These are phyloP conservation scores for Euptelea pleiosperma DNA, from an alignment of 164 flowering plant genomes.

Conservation along the genomic window DNA sequence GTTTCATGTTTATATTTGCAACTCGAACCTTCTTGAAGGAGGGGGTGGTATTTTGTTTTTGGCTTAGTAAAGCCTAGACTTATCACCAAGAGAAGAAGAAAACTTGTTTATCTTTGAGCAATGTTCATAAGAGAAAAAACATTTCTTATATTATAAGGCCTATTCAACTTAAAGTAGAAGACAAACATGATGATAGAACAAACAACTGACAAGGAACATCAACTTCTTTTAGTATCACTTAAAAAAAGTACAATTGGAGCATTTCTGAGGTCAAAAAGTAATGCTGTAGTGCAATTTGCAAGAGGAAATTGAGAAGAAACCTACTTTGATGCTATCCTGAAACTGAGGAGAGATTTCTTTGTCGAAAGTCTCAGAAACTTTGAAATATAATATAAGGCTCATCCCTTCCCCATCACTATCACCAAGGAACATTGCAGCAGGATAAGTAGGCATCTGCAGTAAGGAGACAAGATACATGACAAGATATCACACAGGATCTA, in stretches of 20 bases:
- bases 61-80: background rate
- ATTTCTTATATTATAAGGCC: background rate
- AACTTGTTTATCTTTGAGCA: background rate
- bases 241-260: background rate
- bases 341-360: slow-evolving; percentile 54
- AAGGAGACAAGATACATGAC: slow-evolving; percentile 9
- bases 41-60: too few relatives aligned
- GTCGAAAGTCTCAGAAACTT: slow-evolving; percentile 66
- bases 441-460: slow-evolving; percentile 83
- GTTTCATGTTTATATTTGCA: too few relatives aligned
- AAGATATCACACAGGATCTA: slow-evolving; percentile 4
- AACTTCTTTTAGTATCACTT: background rate
- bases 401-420: slow-evolving; percentile 92
- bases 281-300: background rate
- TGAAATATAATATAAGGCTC: slow-evolving; percentile 87
- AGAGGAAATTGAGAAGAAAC: background rate
- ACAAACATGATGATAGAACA: background rate
- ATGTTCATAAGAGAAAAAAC: background rate
- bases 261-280: background rate
- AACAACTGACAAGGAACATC: background rate
- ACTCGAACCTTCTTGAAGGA: too few relatives aligned
- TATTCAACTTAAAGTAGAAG: background rate
- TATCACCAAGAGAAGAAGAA: background rate
- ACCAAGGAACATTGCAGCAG: slow-evolving; percentile 83
- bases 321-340: slow-evolving; percentile 75